phyloP scores from a whole-genome alignment of 305 asterid species.

The Fraxinus floribunda region DNA sequence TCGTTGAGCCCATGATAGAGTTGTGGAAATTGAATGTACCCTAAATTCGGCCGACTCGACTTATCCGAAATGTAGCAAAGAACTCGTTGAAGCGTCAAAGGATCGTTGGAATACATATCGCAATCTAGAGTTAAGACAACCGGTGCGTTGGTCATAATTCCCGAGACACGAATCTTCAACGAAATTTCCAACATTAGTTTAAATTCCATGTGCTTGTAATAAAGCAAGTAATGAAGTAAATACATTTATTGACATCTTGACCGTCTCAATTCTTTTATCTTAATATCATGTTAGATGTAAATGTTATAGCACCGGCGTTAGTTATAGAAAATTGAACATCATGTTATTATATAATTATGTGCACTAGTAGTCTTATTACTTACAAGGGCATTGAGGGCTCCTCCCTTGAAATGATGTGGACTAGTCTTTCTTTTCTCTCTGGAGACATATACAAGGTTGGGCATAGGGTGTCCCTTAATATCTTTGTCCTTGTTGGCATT shows the following conservation, averaged over 20 bases:
- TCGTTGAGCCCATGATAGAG: conserved; percentile 62
- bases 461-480: conserved; percentile 38
- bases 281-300: no score
- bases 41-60: conserved; percentile 42
- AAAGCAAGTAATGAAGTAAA: no score
- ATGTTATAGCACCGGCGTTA: no score
- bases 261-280: no score
- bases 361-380: conserved; percentile 6
- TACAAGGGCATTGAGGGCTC: conserved; percentile 82
- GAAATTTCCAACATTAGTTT: background rate
- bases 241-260: no score
- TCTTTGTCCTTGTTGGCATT: conserved; percentile 42
- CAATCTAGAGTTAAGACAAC: conserved; percentile 72
- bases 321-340: no score
- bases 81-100: conserved; percentile 49
- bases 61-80: conserved; percentile 47
- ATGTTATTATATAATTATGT: no score
- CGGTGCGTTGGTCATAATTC: conserved; percentile 67
- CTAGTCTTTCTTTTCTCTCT: conserved; percentile 52
- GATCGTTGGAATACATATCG: conserved; percentile 85
- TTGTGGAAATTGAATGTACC: conserved; percentile 74
- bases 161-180: conserved; percentile 72
- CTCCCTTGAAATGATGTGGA: conserved; percentile 79
- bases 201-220: no score
- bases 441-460: conserved; percentile 65